Percentiles rank a stretch among this genome's conserved stretches.
Conservation (phyloP, 2,329 filamentous ascomycete species). For the Aotearoamyces nothofagi region DNA sequence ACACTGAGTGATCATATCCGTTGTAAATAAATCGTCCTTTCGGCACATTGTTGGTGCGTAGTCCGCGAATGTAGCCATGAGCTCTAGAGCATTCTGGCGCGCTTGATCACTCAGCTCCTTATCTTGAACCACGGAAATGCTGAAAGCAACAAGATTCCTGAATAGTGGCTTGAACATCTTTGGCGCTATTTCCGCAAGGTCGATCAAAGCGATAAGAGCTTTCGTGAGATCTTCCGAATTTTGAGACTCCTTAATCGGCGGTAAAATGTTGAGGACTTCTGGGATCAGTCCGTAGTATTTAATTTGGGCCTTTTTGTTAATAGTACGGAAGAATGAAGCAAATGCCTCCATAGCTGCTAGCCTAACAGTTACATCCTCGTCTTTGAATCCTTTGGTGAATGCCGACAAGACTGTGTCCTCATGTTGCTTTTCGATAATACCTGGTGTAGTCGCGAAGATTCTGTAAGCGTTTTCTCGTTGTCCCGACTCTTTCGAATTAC, state of each 20-base stretch:
- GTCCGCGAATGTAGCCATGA: constrained; percentile 97
- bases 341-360: constrained; percentile 95
- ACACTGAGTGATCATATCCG: constrained; percentile 97
- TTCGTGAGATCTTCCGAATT: constrained; percentile 87
- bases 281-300: constrained; percentile 83
- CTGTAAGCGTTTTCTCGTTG: constrained; percentile 88
- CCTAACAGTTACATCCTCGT: constrained; percentile 70
- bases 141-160: constrained; percentile 82
- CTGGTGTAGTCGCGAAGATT: constrained; percentile 88
- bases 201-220: constrained; percentile 80
- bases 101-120: constrained; percentile 86
- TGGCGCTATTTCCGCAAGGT: constrained; percentile 82
- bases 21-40: constrained; percentile 82
- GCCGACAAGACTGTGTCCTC: constrained; percentile 79
- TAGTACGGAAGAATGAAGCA: constrained; percentile 83
- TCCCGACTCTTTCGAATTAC: constrained; percentile 67
- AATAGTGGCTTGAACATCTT: constrained; percentile 98
- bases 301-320: constrained; percentile 72
- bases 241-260: constrained; percentile 79
- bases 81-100: constrained; percentile 85
- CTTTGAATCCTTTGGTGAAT: constrained; percentile 84
- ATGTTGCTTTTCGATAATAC: constrained; percentile 91
- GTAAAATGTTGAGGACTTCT: constrained; percentile 85
- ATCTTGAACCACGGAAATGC: constrained; percentile 84
- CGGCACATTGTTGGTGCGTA: constrained; percentile 89